Evolutionary conservation across 495 filamentous ascomycete genomes (phyloP).

Genomic region (Aspergillus nanangensis): DNA sequence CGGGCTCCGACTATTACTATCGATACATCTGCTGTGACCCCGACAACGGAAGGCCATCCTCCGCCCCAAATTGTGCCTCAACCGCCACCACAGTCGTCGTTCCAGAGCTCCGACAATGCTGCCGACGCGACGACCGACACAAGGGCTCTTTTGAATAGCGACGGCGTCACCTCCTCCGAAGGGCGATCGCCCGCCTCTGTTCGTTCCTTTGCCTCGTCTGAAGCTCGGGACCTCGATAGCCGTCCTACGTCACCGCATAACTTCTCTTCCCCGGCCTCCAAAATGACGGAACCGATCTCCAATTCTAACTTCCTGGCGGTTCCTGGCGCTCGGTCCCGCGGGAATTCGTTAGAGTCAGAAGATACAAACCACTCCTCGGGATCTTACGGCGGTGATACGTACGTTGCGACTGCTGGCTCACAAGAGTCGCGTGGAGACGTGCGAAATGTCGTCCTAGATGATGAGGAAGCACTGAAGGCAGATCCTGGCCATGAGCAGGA

Average conservation of each 20-base stretch:
- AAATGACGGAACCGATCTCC: conserved; percentile 35
- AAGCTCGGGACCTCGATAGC: conserved; percentile 68
- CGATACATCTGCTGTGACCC: conserved; percentile 64
- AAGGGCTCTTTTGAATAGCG: conserved; percentile 38
- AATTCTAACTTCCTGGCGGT: conserved; percentile 60
- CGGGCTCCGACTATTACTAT: conserved; percentile 69
- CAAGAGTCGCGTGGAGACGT: conserved; percentile 30
- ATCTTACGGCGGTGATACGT: conserved; percentile 49
- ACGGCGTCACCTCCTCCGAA: conserved; percentile 53
- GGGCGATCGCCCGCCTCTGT: conserved; percentile 48
- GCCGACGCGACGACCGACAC: conserved; percentile 34
- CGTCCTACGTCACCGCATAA: conserved; percentile 89
- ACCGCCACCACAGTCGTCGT: conserved; percentile 38
- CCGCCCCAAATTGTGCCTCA: conserved; percentile 25
- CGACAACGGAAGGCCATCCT: conserved; percentile 17
- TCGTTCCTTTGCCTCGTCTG: conserved; percentile 62
- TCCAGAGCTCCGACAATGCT: conserved; percentile 40
- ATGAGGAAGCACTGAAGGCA: conserved; percentile 60
- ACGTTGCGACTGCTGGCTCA: conserved; percentile 28
- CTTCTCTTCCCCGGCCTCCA: conserved; percentile 65
- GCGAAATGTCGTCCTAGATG: conserved; percentile 39
- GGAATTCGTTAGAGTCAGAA: conserved; percentile 62
- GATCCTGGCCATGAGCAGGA: conserved; percentile 68
- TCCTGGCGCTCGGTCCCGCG: conserved; percentile 56
- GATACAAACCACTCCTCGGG: conserved; percentile 45